Conservation (phyloP, 129 eudicot species). For the Tanacetum coccineum region DNA sequence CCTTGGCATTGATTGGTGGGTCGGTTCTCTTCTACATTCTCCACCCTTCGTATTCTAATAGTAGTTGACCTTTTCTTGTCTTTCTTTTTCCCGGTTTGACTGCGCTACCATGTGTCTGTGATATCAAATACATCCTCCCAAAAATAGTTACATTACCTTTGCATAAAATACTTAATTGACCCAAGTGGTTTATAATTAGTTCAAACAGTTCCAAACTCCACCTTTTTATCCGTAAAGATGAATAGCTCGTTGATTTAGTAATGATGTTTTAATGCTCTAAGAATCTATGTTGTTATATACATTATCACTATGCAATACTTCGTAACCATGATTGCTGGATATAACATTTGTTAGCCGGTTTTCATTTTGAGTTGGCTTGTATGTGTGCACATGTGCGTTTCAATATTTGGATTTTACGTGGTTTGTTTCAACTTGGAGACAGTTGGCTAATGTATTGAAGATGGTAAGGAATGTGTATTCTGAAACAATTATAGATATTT, state of each 20-base stretch:
- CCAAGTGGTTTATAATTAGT: slow-evolving; percentile 1
- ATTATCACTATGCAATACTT: not conserved
- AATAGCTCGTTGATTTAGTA: not conserved
- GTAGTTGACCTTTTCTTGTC: not conserved
- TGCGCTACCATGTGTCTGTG: not conserved
- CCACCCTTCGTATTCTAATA: not conserved
- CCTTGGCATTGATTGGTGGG: not conserved
- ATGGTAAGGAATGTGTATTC: not conserved
- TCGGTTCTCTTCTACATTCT: slow-evolving; percentile 1
- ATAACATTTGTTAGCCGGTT: not conserved
- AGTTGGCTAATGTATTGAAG: not conserved
- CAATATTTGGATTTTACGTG: not conserved
- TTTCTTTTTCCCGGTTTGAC: not conserved
- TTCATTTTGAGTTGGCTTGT: not conserved
- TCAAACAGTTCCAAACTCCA: not conserved
- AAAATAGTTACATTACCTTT: not conserved
- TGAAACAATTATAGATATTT: not conserved
- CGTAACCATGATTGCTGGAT: not conserved
- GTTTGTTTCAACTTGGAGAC: slow-evolving; percentile 7
- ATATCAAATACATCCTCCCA: not conserved
- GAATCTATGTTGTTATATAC: too few relatives aligned
- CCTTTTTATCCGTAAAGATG: not conserved
- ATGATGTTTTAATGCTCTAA: not conserved
- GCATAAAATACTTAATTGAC: not conserved
- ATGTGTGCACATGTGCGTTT: not conserved